A percentile compares a stretch with the other conserved stretches of the same genome.
phyloP scores from a whole-genome alignment of 176 grass and related monocot genomes.

The Echinochloa phyllopogon region DNA sequence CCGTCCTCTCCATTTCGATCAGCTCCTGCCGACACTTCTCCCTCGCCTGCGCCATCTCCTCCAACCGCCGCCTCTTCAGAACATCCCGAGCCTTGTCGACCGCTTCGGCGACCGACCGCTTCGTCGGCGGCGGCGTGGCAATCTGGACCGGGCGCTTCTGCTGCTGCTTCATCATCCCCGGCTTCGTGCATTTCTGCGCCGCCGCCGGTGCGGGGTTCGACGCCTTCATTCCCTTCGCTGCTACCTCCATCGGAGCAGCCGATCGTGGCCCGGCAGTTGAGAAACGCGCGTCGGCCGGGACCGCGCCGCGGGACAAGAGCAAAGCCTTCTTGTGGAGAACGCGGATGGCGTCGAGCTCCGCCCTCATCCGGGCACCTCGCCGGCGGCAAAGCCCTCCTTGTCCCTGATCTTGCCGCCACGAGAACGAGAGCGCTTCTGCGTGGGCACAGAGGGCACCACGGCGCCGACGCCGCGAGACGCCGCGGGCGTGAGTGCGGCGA shows the following conservation, averaged over 20 bases:
- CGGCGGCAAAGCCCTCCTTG: background rate
- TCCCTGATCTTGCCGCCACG: background rate
- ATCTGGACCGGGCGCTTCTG: background rate
- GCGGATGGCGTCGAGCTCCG: constrained; percentile 14
- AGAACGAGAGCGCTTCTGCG: background rate
- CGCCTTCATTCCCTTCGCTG: background rate
- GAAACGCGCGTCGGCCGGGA: background rate
- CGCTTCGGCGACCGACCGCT: background rate
- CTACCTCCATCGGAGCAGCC: background rate
- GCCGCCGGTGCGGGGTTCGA: background rate
- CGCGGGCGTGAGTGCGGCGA: background rate
- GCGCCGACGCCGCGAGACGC: background rate
- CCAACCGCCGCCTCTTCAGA: too few relatives aligned
- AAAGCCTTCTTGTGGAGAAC: background rate
- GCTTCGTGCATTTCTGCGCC: background rate
- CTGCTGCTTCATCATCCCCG: background rate
- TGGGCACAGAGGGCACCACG: background rate
- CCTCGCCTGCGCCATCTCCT: too few relatives aligned
- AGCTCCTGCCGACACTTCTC: constrained; percentile 10
- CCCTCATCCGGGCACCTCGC: background rate
- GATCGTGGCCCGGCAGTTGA: background rate
- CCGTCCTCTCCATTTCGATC: constrained; percentile 21
- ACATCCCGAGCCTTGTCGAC: too few relatives aligned
- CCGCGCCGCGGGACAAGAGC: background rate
- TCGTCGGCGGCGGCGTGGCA: background rate